Evolutionary conservation across 176 grass and related monocot species (phyloP).

Genomic region (Triticum dicoccoides): DNA sequence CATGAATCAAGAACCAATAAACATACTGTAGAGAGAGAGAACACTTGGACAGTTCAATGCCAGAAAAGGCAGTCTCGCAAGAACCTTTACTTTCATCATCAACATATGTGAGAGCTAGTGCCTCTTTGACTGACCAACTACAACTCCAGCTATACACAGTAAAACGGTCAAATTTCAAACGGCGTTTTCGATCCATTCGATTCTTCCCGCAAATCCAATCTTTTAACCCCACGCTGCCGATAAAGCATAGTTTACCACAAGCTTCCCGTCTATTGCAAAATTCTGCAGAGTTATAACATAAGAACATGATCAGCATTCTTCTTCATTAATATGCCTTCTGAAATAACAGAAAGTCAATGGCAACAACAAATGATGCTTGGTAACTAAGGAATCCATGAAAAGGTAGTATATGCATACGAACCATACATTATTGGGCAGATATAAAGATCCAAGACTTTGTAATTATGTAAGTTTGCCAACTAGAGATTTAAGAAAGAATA

Average conservation of each 20-base stretch:
- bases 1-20: too few species aligned
- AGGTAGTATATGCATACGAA: background rate
- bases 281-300: conserved; percentile 50
- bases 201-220: background rate
- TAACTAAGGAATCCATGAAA: background rate
- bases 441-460: background rate
- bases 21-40: too few species aligned
- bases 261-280: conserved; percentile 77
- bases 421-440: too few species aligned
- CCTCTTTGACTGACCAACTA: conserved; percentile 20
- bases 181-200: background rate
- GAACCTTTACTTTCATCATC: background rate
- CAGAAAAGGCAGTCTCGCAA: too few species aligned
- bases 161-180: background rate
- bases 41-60: too few species aligned
- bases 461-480: background rate
- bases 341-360: background rate
- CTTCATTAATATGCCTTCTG: background rate
- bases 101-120: background rate
- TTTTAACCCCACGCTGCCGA: conserved; percentile 77
- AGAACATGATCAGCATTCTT: background rate
- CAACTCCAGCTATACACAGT: background rate
- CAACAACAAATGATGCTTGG: background rate
- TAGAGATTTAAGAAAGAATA: background rate
- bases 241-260: conserved; percentile 89